Evolutionary conservation across 345 rosid species (phyloP).

Genomic region (Capsella bursapastoris): DNA sequence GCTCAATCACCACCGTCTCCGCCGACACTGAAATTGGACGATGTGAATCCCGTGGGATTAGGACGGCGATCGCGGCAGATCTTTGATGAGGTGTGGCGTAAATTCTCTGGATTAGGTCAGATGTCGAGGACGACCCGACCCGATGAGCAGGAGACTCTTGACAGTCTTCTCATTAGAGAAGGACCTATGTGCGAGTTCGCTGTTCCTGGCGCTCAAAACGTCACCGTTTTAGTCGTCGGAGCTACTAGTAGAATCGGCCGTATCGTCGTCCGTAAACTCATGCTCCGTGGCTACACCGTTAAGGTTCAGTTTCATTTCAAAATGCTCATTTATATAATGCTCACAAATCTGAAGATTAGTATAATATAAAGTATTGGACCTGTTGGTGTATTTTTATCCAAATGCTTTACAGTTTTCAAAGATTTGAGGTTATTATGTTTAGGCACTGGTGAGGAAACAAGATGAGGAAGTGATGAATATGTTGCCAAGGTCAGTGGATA

Average conservation of each 20-base stretch:
- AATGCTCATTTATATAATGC: not conserved
- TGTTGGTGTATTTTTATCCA: not conserved
- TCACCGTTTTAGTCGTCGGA: slow-evolving; percentile 90
- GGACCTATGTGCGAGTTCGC: slow-evolving; percentile 98
- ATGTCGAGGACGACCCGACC: slow-evolving; percentile 80
- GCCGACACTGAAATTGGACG: slow-evolving; percentile 65
- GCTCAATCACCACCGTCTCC: slow-evolving; percentile 30
- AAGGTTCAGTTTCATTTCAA: slow-evolving; percentile 49
- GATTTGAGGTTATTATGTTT: not conserved
- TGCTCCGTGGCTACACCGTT: slow-evolving; percentile 93
- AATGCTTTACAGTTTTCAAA: not conserved
- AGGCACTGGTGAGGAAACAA: slow-evolving; percentile 80
- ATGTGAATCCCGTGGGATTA: slow-evolving; percentile 87
- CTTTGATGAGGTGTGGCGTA: slow-evolving; percentile 94
- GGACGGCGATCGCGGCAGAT: slow-evolving; percentile 89
- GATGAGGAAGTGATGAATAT: slow-evolving; percentile 70
- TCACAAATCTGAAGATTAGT: not conserved
- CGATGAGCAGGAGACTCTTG: slow-evolving; percentile 68
- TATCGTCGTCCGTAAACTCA: slow-evolving; percentile 89
- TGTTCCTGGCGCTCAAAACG: slow-evolving; percentile 90
- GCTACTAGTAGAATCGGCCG: slow-evolving; percentile 95
- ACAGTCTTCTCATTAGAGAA: slow-evolving; percentile 69
- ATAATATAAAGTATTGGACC: not conserved
- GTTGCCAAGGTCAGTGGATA: slow-evolving; percentile 92
- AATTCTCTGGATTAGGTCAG: slow-evolving; percentile 94